Evolutionary conservation across 2,329 filamentous ascomycete genomes (phyloP).

Genomic region (Fusarium udum): DNA sequence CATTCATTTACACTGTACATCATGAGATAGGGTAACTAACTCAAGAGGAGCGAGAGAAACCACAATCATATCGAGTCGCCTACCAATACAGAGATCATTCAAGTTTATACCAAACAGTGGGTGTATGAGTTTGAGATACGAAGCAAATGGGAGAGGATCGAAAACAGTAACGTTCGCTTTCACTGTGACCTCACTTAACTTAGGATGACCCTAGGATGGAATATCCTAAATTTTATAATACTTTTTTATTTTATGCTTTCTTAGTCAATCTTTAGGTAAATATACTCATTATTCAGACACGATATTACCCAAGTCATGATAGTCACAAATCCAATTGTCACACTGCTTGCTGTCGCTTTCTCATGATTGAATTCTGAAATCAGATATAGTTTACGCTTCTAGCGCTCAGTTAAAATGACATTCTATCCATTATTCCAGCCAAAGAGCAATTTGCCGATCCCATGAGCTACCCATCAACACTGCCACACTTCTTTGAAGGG

Average conservation of each 20-base stretch:
- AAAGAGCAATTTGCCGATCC: slow-evolving; percentile 8
- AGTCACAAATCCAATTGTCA: neutral
- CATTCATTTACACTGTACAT: slow-evolving; percentile 24
- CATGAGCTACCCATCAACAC: slow-evolving; percentile 5
- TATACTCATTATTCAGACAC: neutral
- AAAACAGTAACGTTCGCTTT: neutral
- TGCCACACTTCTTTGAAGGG: slow-evolving; percentile 4
- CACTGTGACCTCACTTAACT: neutral
- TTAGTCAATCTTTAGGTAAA: neutral
- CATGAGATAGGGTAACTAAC: slow-evolving; percentile 14
- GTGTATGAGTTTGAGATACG: neutral
- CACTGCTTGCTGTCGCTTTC: neutral
- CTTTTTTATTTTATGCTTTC: neutral
- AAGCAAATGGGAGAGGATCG: neutral
- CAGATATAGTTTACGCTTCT: neutral
- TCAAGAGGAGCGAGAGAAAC: neutral
- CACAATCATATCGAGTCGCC: neutral
- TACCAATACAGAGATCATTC: neutral
- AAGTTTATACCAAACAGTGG: accelerated
- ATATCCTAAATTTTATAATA: neutral
- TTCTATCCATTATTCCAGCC: slow-evolving; percentile 23
- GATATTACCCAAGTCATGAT: too few relatives aligned
- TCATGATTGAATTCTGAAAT: neutral
- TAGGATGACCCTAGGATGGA: too few relatives aligned
- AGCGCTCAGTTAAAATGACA: slow-evolving; percentile 3